Conservation (phyloP, 2,329 filamentous ascomycete genomes). For the Clonostachys rosea region DNA sequence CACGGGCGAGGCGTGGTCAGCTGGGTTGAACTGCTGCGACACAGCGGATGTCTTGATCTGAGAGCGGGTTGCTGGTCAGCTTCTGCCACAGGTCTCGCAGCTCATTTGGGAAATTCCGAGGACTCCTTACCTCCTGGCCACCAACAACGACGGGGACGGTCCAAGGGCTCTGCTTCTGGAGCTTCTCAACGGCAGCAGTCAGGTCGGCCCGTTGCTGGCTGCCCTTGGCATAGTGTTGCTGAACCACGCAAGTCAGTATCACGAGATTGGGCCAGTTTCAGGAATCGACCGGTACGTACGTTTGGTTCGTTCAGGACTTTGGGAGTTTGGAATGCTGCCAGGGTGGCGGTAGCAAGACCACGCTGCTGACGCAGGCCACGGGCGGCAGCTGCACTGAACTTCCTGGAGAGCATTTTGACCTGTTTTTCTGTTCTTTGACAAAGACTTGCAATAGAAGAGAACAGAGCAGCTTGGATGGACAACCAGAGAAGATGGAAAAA, state of each 20-base stretch:
- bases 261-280: neutral
- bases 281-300: constrained; percentile 50
- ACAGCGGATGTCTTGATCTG: constrained; percentile 64
- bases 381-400: constrained; percentile 23
- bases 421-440: constrained; percentile 6
- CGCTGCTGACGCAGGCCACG: constrained; percentile 20
- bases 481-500: too few species aligned
- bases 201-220: constrained; percentile 76
- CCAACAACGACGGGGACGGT: constrained; percentile 80
- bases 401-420: constrained; percentile 23
- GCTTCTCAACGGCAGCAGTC: constrained; percentile 64
- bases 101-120: neutral
- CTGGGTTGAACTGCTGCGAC: constrained; percentile 74
- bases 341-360: constrained; percentile 40
- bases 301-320: constrained; percentile 92
- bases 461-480: too few species aligned
- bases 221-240: constrained; percentile 88
- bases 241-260: constrained; percentile 1
- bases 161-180: constrained; percentile 66
- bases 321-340: constrained; percentile 85
- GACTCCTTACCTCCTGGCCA: constrained; percentile 64
- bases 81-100: too few species aligned
- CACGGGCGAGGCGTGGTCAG: constrained; percentile 70
- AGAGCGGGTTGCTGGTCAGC: neutral
- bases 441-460: neutral